Evolutionary conservation across 2,329 filamentous ascomycete species (phyloP).

Genomic region (Calonectria fujianensis): DNA sequence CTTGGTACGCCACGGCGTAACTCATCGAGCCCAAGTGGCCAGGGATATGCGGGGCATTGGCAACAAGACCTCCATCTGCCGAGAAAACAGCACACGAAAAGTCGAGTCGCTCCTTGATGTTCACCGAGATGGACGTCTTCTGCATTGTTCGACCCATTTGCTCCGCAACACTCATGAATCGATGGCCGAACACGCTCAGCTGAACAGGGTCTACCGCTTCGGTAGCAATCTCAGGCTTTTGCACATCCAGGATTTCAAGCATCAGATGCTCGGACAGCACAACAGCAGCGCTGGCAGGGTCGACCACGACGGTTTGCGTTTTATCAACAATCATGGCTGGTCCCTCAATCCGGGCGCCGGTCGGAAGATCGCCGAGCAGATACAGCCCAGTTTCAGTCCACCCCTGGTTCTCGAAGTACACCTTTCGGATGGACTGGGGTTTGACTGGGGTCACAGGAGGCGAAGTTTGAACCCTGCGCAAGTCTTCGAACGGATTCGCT

Average conservation of each 20-base stretch:
- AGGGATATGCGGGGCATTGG: constrained; percentile 47
- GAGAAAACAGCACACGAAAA: constrained; percentile 89
- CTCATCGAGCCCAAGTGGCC: constrained; percentile 50
- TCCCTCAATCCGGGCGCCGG: constrained; percentile 49
- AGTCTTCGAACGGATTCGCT: constrained; percentile 24
- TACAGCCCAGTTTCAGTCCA: constrained; percentile 53
- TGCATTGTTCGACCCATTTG: constrained; percentile 88
- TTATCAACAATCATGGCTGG: constrained; percentile 77
- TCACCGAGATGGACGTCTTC: constrained; percentile 85
- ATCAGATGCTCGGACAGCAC: constrained; percentile 61
- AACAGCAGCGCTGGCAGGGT: constrained; percentile 60
- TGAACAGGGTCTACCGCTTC: constrained; percentile 79
- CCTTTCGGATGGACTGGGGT: constrained; percentile 14
- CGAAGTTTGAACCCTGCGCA: constrained; percentile 17
- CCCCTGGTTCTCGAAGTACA: constrained; percentile 37
- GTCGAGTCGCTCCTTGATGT: constrained; percentile 87
- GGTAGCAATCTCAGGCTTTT: constrained; percentile 36
- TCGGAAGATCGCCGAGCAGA: constrained; percentile 46
- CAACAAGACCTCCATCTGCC: constrained; percentile 63
- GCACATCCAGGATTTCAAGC: constrained; percentile 52
- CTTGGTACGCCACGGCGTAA: constrained; percentile 50
- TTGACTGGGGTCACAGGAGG: constrained; percentile 4
- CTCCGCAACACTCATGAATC: constrained; percentile 90
- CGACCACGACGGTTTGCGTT: constrained; percentile 84
- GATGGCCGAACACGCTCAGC: constrained; percentile 84